A percentile compares a stretch with the other conserved stretches of the same genome.
Evolutionary conservation across 2,329 filamentous ascomycete species (phyloP).

Genomic region (Elsinoe perseae): DNA sequence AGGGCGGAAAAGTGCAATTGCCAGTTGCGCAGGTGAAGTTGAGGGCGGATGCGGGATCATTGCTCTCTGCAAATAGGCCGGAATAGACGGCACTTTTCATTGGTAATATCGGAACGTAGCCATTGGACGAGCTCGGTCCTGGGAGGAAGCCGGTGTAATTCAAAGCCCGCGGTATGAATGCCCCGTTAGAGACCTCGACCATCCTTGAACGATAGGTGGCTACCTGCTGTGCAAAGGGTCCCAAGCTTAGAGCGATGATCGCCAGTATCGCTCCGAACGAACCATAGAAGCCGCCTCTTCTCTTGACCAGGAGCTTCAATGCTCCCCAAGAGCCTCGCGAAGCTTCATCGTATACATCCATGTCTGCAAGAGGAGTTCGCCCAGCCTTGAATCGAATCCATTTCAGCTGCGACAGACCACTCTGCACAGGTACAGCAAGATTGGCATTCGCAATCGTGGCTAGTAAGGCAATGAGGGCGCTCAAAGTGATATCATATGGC

Average conservation of each 20-base stretch:
- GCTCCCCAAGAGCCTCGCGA: slow-evolving; percentile 29
- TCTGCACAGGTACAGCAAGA: slow-evolving; percentile 11
- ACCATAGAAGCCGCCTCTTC: slow-evolving; percentile 23
- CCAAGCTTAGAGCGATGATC: slow-evolving; percentile 19
- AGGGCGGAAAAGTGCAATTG: slow-evolving; percentile 29
- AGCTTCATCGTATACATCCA: slow-evolving; percentile 30
- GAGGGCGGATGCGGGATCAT: slow-evolving; percentile 18
- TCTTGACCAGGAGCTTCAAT: slow-evolving; percentile 25
- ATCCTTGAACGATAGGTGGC: slow-evolving; percentile 15
- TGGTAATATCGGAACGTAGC: slow-evolving; percentile 20
- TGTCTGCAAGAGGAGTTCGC: slow-evolving; percentile 21
- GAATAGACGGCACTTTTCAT: slow-evolving; percentile 28
- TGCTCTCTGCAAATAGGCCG: slow-evolving; percentile 24
- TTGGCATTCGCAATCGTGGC: slow-evolving; percentile 17
- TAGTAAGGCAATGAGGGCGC: slow-evolving; percentile 15
- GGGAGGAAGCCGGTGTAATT: slow-evolving; percentile 17
- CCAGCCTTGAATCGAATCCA: slow-evolving; percentile 18
- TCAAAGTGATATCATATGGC: slow-evolving; percentile 18
- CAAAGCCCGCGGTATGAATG: slow-evolving; percentile 15
- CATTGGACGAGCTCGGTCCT: slow-evolving; percentile 16
- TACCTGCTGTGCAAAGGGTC: slow-evolving; percentile 12
- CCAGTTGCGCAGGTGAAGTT: slow-evolving; percentile 28
- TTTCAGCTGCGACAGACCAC: slow-evolving; percentile 17
- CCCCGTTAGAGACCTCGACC: not conserved
- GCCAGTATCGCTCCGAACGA: slow-evolving; percentile 28